Base-by-base conservation (phyloP, 2,329 filamentous ascomycete species). In the Cladobotryum protrusum region DNA sequence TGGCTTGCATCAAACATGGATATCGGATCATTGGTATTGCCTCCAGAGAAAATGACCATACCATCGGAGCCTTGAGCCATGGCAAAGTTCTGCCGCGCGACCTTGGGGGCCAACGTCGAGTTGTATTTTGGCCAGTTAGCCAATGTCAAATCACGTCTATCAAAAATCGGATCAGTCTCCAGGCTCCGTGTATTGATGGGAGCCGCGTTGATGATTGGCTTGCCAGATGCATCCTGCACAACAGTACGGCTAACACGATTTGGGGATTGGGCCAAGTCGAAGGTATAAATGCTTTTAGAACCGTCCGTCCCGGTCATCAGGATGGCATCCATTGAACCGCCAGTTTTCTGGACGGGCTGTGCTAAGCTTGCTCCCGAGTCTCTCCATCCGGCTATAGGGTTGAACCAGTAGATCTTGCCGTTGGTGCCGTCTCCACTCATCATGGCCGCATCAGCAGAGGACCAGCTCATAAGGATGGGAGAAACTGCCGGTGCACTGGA, bases 101-200 rank as follows among this genome's bases (percentile, higher is more conserved):
- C 72, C 2, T 54, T 60, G 0, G 91, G 87, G 0, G 87, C 91
- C 39, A 84, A 68, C 1, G 83, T 86, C 47, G 72, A 76, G 67
- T 96, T 91, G 67, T 96, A 96, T 3, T 74, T 61, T 2, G 91
- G 90, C 82, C 89, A 95, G 59, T 83, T 72, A 18, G 70, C 71
- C 20, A 83, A 63, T 1, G 81, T 83, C 29, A 87, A 66, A 14
- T 75, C 62, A n/a, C 62, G 59, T 41, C 56, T 58, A 71, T 39
- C 47, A 14, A 19, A 4, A n/a, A 8, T 6, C 8, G 14, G 11
- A 17, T 43, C 29, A 9, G 41, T 37, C 33, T 55, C 78, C 68
- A 33, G 53, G 20, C 54, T 57, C 36, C 55, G 55, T 19, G 57
- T 60, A 61, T 33, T 56, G n/a, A 77, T 62, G 1, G 77, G 70